Base-by-base conservation (phyloP, 2,329 filamentous ascomycete species). In the Massarina eburnea region DNA sequence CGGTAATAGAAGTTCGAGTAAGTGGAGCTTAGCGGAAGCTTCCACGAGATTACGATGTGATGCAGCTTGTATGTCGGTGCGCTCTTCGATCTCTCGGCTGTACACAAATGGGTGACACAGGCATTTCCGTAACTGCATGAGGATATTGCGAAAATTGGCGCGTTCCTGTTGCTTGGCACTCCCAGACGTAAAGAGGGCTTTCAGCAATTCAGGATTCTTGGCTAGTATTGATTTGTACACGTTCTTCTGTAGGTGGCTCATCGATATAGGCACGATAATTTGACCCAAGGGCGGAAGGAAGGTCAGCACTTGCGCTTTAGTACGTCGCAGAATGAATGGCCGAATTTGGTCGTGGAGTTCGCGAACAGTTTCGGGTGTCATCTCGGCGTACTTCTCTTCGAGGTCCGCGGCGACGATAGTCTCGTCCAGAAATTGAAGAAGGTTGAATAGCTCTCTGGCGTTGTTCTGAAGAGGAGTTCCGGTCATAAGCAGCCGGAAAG, bases 61-160 rank as follows among this genome's bases (percentile, higher is more conserved):
- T 3, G 84, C 76, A 6, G 75, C 74, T 1, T 80, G 69, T 43
- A 85, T 78, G 1, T 84, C 75, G 1, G 80, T 81, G 38, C 83
- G 83, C 68, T 99, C 94, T 71, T 99, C 95, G 46, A 99, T 94
- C 18, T 88, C 85, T 32, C 83, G 79, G 61, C 85, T 96, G 76
- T 96, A 99, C 39, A 97, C 84, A 65, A 97, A 99, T 0, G 95
- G 94, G 70, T 99, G 95, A 54, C 92, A 96, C 2, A 99, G 77
- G 54, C 90, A 95, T 67, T 96, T 97, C 15, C 94, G 84, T 15
- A 99, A 79, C 68, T 99, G 94, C 81, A 96, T 90, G 34, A 99
- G 72, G 30, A 99, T 96, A 59, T 99, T 99, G 78, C 87, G 96
- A 46, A 97, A 73, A 52, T 84, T 92, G 33, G 88, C 85, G 5